Evolutionary conservation across 305 asterid genomes (phyloP).

Genomic region (Coffea humblotiana): DNA sequence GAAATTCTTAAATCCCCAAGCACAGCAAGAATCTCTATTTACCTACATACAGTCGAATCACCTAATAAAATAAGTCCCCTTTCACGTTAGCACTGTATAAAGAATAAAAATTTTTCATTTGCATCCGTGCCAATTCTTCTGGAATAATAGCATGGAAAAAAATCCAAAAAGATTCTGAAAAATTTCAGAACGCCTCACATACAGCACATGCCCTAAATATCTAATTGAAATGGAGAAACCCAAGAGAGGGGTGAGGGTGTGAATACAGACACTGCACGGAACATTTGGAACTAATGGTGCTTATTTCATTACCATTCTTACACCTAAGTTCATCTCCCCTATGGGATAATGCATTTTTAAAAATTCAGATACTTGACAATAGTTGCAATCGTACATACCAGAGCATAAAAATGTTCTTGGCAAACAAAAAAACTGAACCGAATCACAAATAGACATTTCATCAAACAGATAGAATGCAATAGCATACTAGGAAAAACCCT

Average conservation of each 20-base stretch:
- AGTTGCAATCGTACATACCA: neutral
- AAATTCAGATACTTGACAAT: neutral
- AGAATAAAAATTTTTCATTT: neutral
- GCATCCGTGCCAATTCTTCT: neutral
- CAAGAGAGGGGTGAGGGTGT: neutral
- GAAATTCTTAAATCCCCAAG: no score
- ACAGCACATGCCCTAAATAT: neutral
- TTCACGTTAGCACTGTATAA: neutral
- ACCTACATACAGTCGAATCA: neutral
- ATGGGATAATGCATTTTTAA: neutral
- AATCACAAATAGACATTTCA: conserved; percentile 1
- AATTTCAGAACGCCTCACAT: neutral
- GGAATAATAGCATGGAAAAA: neutral
- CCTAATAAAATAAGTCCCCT: neutral
- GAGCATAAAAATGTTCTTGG: neutral
- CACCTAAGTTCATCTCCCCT: neutral
- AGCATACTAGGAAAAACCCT: neutral
- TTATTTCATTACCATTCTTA: neutral
- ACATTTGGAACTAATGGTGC: neutral
- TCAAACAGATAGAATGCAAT: conserved; percentile 11
- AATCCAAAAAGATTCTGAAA: neutral
- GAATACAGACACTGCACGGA: neutral
- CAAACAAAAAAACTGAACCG: neutral
- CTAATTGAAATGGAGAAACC: neutral
- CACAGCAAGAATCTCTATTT: no score